Evolutionary conservation across 2,329 filamentous ascomycete species (phyloP).

Genomic region (Phyllachora maydis): DNA sequence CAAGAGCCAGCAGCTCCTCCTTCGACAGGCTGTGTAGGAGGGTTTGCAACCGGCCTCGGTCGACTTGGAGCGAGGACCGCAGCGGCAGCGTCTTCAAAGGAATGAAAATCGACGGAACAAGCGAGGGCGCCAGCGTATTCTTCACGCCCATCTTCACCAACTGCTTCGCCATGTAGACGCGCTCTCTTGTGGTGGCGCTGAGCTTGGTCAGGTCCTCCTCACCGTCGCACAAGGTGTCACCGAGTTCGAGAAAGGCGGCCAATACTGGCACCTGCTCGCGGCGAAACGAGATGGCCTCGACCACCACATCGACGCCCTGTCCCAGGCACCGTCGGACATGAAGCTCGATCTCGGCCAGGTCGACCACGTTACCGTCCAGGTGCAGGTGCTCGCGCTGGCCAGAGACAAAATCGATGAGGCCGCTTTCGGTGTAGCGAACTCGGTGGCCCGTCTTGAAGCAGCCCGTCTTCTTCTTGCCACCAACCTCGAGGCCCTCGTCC

Average conservation of each 20-base stretch:
- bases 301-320: slow-evolving; percentile 22
- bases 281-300: slow-evolving; percentile 24
- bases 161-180: slow-evolving; percentile 19
- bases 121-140: slow-evolving; percentile 15
- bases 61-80: slow-evolving; percentile 26
- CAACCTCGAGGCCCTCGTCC: slow-evolving; percentile 4
- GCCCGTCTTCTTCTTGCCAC: slow-evolving; percentile 11
- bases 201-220: slow-evolving; percentile 17
- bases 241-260: slow-evolving; percentile 27
- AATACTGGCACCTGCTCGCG: slow-evolving; percentile 18
- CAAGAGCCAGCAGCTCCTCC: slow-evolving; percentile 20
- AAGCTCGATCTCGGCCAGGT: slow-evolving; percentile 22
- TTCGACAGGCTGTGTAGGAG: slow-evolving; percentile 19
- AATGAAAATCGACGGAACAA: slow-evolving; percentile 25
- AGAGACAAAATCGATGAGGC: slow-evolving; percentile 24
- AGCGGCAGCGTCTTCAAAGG: slow-evolving; percentile 25
- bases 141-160: slow-evolving; percentile 20
- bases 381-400: slow-evolving; percentile 19
- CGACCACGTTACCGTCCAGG: slow-evolving; percentile 16
- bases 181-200: slow-evolving; percentile 17
- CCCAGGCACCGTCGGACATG: slow-evolving; percentile 24
- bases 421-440: slow-evolving; percentile 24
- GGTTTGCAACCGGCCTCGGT: slow-evolving; percentile 23
- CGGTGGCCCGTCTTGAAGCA: slow-evolving; percentile 29
- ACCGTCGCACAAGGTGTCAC: slow-evolving; percentile 15